Base-by-base conservation (phyloP, 192 early-diverging fungal genomes). In the Coemansia sp. region DNA sequence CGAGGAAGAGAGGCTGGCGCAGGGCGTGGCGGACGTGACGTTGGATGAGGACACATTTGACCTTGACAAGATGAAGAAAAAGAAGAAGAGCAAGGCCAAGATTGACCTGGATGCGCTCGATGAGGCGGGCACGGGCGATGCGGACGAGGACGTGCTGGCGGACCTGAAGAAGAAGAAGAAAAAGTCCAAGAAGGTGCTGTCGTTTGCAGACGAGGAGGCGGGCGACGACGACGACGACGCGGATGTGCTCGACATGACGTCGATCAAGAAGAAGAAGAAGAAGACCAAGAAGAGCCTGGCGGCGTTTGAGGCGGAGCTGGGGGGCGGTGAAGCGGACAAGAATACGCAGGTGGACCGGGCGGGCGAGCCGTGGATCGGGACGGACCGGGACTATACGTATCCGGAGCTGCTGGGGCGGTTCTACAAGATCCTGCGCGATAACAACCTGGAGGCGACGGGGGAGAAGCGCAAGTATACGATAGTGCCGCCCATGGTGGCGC, bases 401-500 rank as follows among this genome's bases (percentile, higher is more conserved):
- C 54, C 76, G 17, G 96, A 94, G 81, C 85, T 97, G 13, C 74
- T 99, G 31, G 73, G 77, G 17, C 86, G 96, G 48, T 88, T 97
- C 30, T 99, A 91, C 76, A 81, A 83, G 56, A 85, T 90, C 20
- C 79, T 97, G 47, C 86, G 83, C 33, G 82, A 90, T 55, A 96
- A 93, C 72, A 95, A 99, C 79, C 88, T 91, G 16, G 92, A 94
- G 37, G 78, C 94, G 34, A 84, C 73, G 20, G 90, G 91, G 47
- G 92, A 94, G 57, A 93, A 92, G 84, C 85, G 86, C 66, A 81
- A 83, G 68, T 96, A 91, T 80, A 93, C 86, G 17, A 90, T 99
- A 64, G 87, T 85, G 14, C 92, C 94, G 43, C 96, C 96, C 13
- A 83, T 87, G 44, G 82, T 99, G 38, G 64, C 76, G 50, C 80